These are phyloP conservation scores for Anaeromyces robustus DNA, from an alignment of 192 early-diverging fungal genomes.

Conservation along the genomic window DNA sequence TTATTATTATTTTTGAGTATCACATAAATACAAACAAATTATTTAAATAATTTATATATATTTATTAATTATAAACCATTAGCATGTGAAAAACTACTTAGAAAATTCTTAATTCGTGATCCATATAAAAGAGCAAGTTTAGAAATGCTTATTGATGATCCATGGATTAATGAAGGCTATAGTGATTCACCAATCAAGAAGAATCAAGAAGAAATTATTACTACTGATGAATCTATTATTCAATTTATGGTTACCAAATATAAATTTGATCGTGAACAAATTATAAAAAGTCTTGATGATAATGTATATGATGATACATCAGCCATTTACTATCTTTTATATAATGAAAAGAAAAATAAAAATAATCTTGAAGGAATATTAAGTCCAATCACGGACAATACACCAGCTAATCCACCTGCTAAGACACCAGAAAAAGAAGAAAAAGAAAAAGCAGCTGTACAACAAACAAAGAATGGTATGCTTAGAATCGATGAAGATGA, in stretches of 20 bases:
- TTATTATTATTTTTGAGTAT: no score
- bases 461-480: not conserved
- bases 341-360: conserved; percentile 13
- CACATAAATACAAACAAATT: no score
- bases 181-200: conserved; percentile 23
- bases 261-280: conserved; percentile 25
- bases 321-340: conserved; percentile 42
- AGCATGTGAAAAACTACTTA: conserved; percentile 41
- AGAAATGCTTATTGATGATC: conserved; percentile 40
- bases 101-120: conserved; percentile 41
- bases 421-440: not conserved
- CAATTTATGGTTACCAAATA: conserved; percentile 32
- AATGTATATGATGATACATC: conserved; percentile 40
- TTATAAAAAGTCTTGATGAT: conserved; percentile 26
- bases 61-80: not conserved
- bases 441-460: not conserved
- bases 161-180: conserved; percentile 43
- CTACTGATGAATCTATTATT: conserved; percentile 37
- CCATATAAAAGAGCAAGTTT: conserved; percentile 33
- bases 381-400: not conserved
- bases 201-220: conserved; percentile 22
- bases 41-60: no score
- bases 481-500: not conserved
- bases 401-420: not conserved
- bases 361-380: not conserved